A percentile compares a stretch with the other conserved stretches of the same genome.
phyloP scores from a whole-genome alignment of 2,329 filamentous ascomycete genomes.

The Exophiala alcalophila region DNA sequence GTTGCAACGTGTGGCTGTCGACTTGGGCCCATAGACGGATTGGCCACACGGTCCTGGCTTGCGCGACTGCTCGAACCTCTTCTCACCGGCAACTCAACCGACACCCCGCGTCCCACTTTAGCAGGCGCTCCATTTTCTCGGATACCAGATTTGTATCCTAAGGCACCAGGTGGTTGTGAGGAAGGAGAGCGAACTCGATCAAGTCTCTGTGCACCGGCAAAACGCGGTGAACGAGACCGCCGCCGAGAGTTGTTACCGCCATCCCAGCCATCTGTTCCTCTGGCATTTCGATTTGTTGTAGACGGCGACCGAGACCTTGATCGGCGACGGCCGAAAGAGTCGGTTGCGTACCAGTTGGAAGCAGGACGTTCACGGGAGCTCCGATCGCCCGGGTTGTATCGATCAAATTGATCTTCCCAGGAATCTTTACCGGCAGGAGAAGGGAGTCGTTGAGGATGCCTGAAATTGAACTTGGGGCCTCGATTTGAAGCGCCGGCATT shows the following conservation, averaged over 20 bases:
- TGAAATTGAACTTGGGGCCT: slow-evolving; percentile 11
- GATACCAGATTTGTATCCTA: neutral
- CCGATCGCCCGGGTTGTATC: slow-evolving; percentile 7
- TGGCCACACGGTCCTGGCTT: neutral
- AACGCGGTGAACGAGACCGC: slow-evolving; percentile 15
- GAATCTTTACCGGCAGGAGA: neutral
- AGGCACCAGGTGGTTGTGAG: neutral
- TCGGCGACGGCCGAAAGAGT: slow-evolving; percentile 25
- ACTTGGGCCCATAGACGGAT: neutral
- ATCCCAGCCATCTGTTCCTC: neutral
- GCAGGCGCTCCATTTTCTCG: neutral
- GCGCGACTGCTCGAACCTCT: slow-evolving; percentile 11
- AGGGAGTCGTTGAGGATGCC: slow-evolving; percentile 10
- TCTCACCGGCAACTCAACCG: slow-evolving; percentile 15
- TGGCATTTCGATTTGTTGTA: neutral
- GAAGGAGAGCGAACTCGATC: slow-evolving; percentile 10
- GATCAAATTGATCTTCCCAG: slow-evolving; percentile 5
- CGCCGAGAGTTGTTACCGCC: slow-evolving; percentile 3
- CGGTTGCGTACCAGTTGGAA: slow-evolving; percentile 25
- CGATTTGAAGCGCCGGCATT: slow-evolving; percentile 3
- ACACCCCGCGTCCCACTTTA: slow-evolving; percentile 1
- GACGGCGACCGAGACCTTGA: slow-evolving; percentile 17
- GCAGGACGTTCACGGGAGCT: slow-evolving; percentile 5
- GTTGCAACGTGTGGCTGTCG: neutral
- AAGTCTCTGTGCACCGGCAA: slow-evolving; percentile 11